Evolutionary conservation across 345 rosid genomes (phyloP), one percentile per base, ranked within the genome.

Genomic region (Syzygium oleosum): DNA sequence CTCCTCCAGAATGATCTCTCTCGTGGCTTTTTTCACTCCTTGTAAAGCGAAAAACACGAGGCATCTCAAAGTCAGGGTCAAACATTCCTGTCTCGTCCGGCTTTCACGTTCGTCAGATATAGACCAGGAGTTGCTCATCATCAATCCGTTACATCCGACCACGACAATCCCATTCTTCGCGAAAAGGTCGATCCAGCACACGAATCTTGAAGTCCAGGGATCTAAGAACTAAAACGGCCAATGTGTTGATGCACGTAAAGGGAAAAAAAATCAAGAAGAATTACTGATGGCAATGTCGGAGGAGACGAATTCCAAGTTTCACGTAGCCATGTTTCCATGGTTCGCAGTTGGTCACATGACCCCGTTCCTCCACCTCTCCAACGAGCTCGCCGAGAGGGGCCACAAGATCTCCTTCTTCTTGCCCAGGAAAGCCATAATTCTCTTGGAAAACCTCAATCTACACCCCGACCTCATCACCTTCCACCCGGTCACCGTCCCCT

Each of bases 311-410:
- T 68, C 80, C 4, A 68, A 34, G 12, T 86, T 94, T 84, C 93
- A 91, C 38, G 78, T 89, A 9, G 90, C 92, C 55, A 93, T 94
- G 96, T 91, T 94, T 83, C 98, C 96, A 1, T 94, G 93, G 94
- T 89, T 94, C 34, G 96, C 96, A 25, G 84, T 89, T 59, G 97
- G 98, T 29, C 97, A 94, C 84, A 90, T 95, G 88, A 93, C 92
- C 16, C 97, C 97, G 1, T 94, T 84, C 86, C 87, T 94, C 38
- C 95, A 93, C 87, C 93, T 95, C 77, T 87, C 97, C 15, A 95
- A 94, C 89, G 90, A 89, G 78, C 89, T 95, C 34, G 95, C 95
- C 5, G 89, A 90, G 78, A 91, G 88, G 49, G 96, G 97, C 52
- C 93, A 89, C 27, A 91, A 84, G 25, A 85, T 91, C 41, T 90